Percentiles rank a stretch among this genome's conserved stretches.
Conservation (phyloP, 1,284 basidiomycete genomes). For the Taiwanofungus camphoratus region DNA sequence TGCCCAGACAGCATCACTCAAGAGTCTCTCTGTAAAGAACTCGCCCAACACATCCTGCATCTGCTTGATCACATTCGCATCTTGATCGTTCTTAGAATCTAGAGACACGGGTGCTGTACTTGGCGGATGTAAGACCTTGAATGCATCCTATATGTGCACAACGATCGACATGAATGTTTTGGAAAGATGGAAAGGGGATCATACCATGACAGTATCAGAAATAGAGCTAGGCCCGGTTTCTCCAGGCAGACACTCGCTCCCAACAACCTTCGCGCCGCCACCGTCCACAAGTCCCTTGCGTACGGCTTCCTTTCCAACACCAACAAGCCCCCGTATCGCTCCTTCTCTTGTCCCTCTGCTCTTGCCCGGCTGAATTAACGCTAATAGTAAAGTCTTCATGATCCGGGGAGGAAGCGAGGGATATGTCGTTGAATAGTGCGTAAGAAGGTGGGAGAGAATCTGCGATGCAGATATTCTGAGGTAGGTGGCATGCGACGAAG, state of each 20-base stretch:
- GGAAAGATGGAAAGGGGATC: slow-evolving; percentile 14
- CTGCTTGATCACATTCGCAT: slow-evolving; percentile 40
- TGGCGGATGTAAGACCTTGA: slow-evolving; percentile 49
- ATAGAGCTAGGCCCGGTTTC: slow-evolving; percentile 42
- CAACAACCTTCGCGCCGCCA: slow-evolving; percentile 67
- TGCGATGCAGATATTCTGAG: slow-evolving; percentile 76
- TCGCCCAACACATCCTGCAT: slow-evolving; percentile 53
- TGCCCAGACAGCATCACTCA: slow-evolving; percentile 57
- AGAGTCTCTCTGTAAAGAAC: slow-evolving; percentile 52
- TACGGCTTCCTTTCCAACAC: slow-evolving; percentile 80
- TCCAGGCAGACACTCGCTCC: slow-evolving; percentile 48
- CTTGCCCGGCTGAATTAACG: slow-evolving; percentile 70
- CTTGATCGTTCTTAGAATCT: slow-evolving; percentile 40
- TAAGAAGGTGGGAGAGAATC: slow-evolving; percentile 77
- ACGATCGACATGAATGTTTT: slow-evolving; percentile 1
- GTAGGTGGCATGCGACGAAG: slow-evolving; percentile 47
- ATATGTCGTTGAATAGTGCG: slow-evolving; percentile 75
- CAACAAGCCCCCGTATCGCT: slow-evolving; percentile 78
- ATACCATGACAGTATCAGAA: slow-evolving; percentile 53
- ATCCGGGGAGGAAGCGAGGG: slow-evolving; percentile 84
- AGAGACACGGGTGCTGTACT: slow-evolving; percentile 53
- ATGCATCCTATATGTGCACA: slow-evolving; percentile 37
- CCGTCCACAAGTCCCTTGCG: slow-evolving; percentile 73
- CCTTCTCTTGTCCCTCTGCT: slow-evolving; percentile 78
- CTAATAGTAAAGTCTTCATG: slow-evolving; percentile 88